phyloP scores from a whole-genome alignment of 83 land plant genomes.

The Isoetes engelmannii region DNA sequence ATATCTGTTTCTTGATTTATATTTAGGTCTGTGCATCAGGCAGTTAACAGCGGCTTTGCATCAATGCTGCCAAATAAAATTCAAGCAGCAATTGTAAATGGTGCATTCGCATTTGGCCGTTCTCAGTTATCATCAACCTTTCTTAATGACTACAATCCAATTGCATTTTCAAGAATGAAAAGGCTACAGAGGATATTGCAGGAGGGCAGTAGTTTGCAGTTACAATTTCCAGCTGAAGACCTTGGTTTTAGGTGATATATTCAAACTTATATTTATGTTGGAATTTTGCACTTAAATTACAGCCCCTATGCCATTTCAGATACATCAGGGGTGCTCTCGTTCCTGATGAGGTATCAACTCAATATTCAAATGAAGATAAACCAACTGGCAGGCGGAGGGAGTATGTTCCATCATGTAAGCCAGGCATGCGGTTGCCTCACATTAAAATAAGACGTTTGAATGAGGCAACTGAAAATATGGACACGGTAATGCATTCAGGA shows the following conservation, averaged over 20 bases:
- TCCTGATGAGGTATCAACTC: background rate
- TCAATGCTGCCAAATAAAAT: slow-evolving; percentile 55
- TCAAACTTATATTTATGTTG: background rate
- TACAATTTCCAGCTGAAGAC: slow-evolving; percentile 97
- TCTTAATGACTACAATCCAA: slow-evolving; percentile 63
- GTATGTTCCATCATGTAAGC: slow-evolving; percentile 25
- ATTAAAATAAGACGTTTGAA: slow-evolving; percentile 10
- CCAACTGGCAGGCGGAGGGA: slow-evolving; percentile 29
- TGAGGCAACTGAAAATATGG: background rate
- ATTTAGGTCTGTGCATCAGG: slow-evolving; percentile 61
- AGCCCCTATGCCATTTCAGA: slow-evolving; percentile 1
- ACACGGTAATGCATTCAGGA: slow-evolving; percentile 4
- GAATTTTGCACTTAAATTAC: background rate
- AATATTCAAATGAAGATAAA: background rate
- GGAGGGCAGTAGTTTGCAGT: slow-evolving; percentile 85
- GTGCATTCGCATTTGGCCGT: slow-evolving; percentile 75
- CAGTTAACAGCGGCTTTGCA: slow-evolving; percentile 51
- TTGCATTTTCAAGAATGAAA: slow-evolving; percentile 59
- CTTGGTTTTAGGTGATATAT: slow-evolving; percentile 84
- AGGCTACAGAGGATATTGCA: slow-evolving; percentile 55
- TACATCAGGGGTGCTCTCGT: slow-evolving; percentile 27
- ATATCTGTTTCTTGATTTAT: background rate
- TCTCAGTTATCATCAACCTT: slow-evolving; percentile 60
- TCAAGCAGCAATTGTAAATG: slow-evolving; percentile 62
- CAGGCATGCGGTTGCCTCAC: slow-evolving; percentile 33